phyloP scores from a whole-genome alignment of 768 basidiomycete genomes.

The Mycena indigotica region DNA sequence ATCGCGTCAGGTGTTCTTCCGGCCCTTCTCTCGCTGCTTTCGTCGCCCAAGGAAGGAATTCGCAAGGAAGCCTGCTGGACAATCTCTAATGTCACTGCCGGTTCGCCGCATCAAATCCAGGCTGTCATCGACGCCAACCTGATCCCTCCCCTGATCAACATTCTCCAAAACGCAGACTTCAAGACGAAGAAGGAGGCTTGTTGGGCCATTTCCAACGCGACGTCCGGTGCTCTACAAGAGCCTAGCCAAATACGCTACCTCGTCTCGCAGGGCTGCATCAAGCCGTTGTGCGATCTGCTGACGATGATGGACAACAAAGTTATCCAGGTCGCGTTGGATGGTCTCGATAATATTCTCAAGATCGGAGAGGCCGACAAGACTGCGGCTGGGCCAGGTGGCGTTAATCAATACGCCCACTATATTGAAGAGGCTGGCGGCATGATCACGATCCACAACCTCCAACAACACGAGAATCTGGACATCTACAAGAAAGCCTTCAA shows the following conservation, averaged over 20 bases:
- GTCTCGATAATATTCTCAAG: constrained; percentile 96
- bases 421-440: constrained; percentile 99
- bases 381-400: constrained; percentile 76
- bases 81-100: constrained; percentile 97
- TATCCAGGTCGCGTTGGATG: constrained; percentile 96
- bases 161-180: constrained; percentile 96
- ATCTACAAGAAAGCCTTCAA: constrained; percentile 99
- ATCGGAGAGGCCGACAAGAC: constrained; percentile 95
- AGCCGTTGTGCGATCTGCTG: constrained; percentile 94
- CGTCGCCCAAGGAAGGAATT: constrained; percentile 97
- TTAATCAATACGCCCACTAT: constrained; percentile 90
- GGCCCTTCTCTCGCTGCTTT: constrained; percentile 90
- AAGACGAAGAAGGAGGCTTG: constrained; percentile 99
- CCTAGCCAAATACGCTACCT: constrained; percentile 97
- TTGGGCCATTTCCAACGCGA: constrained; percentile 99
- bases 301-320: constrained; percentile 99
- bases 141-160: constrained; percentile 97
- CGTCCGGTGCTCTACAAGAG: constrained; percentile 97
- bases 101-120: constrained; percentile 96
- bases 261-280: constrained; percentile 98
- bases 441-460: constrained; percentile 98
- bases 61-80: constrained; percentile 99
- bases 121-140: constrained; percentile 97
- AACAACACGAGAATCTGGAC: constrained; percentile 98
- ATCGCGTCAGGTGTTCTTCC: constrained; percentile 97